These are phyloP conservation scores for Marasmius tenuissimus DNA, from an alignment of 1,284 basidiomycete species.

Conservation along the genomic window DNA sequence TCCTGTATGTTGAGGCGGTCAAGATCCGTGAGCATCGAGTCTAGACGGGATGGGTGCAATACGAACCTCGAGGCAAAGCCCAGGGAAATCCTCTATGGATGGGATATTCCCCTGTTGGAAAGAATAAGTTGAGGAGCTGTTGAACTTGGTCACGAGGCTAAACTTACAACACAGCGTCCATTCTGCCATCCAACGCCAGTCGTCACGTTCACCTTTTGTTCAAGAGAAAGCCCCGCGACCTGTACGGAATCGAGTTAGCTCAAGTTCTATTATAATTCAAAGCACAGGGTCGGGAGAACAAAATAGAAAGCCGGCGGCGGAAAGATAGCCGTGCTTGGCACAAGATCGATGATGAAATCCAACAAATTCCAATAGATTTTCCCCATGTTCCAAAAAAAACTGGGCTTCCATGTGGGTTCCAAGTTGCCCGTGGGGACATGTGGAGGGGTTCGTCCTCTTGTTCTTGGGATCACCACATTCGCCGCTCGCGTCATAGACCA, in stretches of 20 bases:
- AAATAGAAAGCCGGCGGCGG: not conserved
- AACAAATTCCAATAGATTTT: too few species aligned
- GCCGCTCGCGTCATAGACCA: not conserved
- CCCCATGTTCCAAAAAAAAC: too few species aligned
- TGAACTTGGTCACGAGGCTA: constrained; percentile 22
- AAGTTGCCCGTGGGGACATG: not conserved
- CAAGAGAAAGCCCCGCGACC: constrained; percentile 43
- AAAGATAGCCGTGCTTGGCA: too few species aligned
- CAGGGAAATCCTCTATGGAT: constrained; percentile 28
- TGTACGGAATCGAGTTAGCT: constrained; percentile 15
- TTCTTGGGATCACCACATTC: not conserved
- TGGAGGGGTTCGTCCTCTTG: not conserved
- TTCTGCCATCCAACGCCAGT: constrained; percentile 58
- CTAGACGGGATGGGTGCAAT: not conserved
- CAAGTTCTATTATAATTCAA: not conserved
- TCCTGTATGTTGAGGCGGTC: constrained; percentile 27
- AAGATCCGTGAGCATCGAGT: not conserved
- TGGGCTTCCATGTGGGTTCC: too few species aligned
- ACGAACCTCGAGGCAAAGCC: constrained; percentile 44
- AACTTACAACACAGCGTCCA: constrained; percentile 65
- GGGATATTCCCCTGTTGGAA: constrained; percentile 23
- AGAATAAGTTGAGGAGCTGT: constrained; percentile 26
- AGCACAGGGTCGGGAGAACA: not conserved
- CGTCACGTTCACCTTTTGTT: constrained; percentile 52
- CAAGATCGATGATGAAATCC: too few species aligned